phyloP scores from a whole-genome alignment of 495 filamentous ascomycete genomes.

The Penicillium maclennaniae region DNA sequence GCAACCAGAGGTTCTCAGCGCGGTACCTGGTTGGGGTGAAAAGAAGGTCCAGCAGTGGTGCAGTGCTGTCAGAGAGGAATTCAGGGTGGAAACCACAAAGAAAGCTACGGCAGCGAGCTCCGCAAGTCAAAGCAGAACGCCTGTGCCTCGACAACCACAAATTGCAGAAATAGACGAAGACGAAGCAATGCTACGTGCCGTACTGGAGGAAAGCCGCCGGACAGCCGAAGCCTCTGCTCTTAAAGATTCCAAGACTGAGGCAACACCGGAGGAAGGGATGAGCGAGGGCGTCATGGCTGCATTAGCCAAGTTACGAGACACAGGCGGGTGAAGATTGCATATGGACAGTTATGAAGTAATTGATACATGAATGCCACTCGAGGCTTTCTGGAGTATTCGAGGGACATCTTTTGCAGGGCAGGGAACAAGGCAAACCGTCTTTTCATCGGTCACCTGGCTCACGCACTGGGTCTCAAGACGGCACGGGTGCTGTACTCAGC shows the following conservation, averaged over 20 bases:
- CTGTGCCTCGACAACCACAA: constrained; percentile 27
- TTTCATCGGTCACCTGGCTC: too few species aligned
- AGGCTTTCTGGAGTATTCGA: not conserved
- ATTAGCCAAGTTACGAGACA: not conserved
- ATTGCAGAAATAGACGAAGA: constrained; percentile 29
- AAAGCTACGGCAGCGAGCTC: constrained; percentile 42
- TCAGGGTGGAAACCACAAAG: constrained; percentile 66
- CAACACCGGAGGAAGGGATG: not conserved
- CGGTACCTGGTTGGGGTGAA: constrained; percentile 89
- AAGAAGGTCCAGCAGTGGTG: constrained; percentile 89
- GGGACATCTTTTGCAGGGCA: not conserved
- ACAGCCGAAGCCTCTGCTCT: constrained; percentile 1
- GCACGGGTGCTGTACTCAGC: too few species aligned
- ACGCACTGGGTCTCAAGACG: too few species aligned
- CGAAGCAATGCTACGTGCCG: constrained; percentile 21
- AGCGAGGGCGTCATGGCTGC: not conserved
- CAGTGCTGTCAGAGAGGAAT: constrained; percentile 75
- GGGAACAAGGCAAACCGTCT: too few species aligned
- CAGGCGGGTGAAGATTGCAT: not conserved
- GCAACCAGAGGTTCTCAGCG: constrained; percentile 72
- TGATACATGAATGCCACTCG: not conserved
- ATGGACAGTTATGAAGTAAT: not conserved
- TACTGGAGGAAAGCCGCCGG: constrained; percentile 10
- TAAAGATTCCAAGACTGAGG: not conserved
- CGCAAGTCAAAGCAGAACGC: not conserved